phyloP scores from a whole-genome alignment of 1,284 basidiomycete species.

The Rhodotorula sp. region DNA sequence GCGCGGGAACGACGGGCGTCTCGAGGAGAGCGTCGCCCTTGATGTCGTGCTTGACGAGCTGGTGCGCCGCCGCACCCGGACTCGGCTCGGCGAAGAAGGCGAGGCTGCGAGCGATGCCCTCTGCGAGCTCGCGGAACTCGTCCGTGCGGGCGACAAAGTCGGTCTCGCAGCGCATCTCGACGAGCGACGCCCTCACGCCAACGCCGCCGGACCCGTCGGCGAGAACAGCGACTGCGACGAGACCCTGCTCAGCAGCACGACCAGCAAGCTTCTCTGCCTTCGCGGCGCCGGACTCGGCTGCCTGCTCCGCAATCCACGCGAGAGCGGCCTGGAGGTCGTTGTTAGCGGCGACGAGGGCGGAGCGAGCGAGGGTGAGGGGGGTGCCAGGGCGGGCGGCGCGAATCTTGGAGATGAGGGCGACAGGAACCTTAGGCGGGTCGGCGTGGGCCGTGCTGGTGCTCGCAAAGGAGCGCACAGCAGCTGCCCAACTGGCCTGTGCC shows the following conservation, averaged over 20 bases:
- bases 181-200: constrained; percentile 74
- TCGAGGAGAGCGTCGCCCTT: constrained; percentile 38
- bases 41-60: constrained; percentile 15
- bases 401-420: constrained; percentile 81
- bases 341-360: constrained; percentile 74
- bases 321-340: constrained; percentile 76
- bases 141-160: constrained; percentile 92
- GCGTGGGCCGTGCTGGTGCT: not conserved
- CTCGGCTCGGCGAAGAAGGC: constrained; percentile 70
- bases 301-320: constrained; percentile 76
- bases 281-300: constrained; percentile 67
- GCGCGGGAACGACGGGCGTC: constrained; percentile 55
- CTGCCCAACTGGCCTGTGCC: not conserved
- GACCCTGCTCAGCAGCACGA: constrained; percentile 72
- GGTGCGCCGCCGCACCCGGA: not conserved
- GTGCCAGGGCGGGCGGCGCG: constrained; percentile 64
- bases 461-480: not conserved
- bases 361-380: constrained; percentile 82
- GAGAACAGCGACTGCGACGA: constrained; percentile 74
- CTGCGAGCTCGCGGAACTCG: constrained; percentile 74
- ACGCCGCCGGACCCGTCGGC: constrained; percentile 59
- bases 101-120: constrained; percentile 81
- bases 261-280: constrained; percentile 81
- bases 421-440: constrained; percentile 50
- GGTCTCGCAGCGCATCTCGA: constrained; percentile 95